phyloP scores from a whole-genome alignment of 148 eudicot species.

The Silene conica region DNA sequence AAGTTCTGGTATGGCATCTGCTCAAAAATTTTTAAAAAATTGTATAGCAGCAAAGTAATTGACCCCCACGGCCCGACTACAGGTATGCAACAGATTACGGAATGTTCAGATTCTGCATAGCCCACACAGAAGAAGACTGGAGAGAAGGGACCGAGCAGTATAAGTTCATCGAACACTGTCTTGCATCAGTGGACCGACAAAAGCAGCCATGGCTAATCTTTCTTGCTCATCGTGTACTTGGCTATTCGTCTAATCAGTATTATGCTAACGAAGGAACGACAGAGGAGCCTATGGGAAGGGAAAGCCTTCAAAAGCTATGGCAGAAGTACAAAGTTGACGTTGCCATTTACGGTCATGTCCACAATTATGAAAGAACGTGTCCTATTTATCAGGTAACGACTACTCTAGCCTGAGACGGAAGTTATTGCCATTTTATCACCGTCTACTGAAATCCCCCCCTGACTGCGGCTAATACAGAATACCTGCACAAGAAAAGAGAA shows the following conservation, averaged over 20 bases:
- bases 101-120: conserved; percentile 89
- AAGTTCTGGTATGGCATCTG: conserved; percentile 7
- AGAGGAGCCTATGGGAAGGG: conserved; percentile 93
- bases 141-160: conserved; percentile 86
- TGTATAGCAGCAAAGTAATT: not conserved
- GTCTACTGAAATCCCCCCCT: not conserved
- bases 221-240: conserved; percentile 84
- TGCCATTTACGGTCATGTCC: conserved; percentile 80
- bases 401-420: too few relatives aligned
- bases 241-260: conserved; percentile 57
- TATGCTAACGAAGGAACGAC: conserved; percentile 70
- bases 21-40: too few relatives aligned
- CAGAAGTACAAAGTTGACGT: conserved; percentile 92
- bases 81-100: conserved; percentile 95
- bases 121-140: conserved; percentile 94
- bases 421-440: too few relatives aligned
- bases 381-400: conserved; percentile 95
- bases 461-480: conserved; percentile 39
- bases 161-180: conserved; percentile 72
- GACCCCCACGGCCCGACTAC: conserved; percentile 10
- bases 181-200: conserved; percentile 79
- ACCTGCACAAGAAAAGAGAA: conserved; percentile 68
- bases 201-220: conserved; percentile 96
- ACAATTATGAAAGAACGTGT: conserved; percentile 85
- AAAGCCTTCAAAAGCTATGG: conserved; percentile 89